These are phyloP conservation scores for Phylloporus sp. DNA, from an alignment of 768 basidiomycete genomes.

Conservation along the genomic window DNA sequence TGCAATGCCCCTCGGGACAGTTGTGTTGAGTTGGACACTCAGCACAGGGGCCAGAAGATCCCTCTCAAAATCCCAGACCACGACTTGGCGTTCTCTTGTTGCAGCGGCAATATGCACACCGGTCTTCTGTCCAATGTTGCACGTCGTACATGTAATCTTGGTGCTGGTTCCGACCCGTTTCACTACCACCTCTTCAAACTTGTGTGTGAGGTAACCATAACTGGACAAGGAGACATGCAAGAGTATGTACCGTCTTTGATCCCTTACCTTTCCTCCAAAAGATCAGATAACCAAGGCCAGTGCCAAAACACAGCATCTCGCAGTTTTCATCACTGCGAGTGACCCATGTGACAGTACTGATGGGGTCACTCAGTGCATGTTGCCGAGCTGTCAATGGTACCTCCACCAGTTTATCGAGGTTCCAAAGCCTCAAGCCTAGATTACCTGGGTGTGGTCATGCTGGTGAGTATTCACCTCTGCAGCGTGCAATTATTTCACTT, in stretches of 20 bases:
- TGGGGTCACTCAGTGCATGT: background rate
- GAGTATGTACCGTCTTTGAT: background rate
- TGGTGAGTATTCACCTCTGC: background rate
- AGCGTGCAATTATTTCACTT: background rate
- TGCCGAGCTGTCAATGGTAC: background rate
- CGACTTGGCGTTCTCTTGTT: background rate
- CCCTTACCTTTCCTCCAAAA: background rate
- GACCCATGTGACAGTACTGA: background rate
- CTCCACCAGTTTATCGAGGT: background rate
- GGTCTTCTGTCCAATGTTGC: background rate
- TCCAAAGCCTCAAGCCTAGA: background rate
- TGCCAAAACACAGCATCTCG: background rate
- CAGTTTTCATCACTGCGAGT: background rate
- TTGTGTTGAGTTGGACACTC: background rate
- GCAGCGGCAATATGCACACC: background rate
- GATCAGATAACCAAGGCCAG: background rate
- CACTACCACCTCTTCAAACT: background rate
- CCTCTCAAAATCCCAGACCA: background rate
- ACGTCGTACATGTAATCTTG: background rate
- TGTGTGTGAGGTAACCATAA: too few species aligned
- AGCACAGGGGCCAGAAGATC: background rate
- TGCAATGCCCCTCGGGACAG: background rate
- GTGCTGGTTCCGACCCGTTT: background rate
- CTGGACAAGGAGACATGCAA: background rate
- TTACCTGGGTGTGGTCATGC: background rate